Conservation (phyloP, 441 rosid species). For the Arabidopsis lyrata region DNA sequence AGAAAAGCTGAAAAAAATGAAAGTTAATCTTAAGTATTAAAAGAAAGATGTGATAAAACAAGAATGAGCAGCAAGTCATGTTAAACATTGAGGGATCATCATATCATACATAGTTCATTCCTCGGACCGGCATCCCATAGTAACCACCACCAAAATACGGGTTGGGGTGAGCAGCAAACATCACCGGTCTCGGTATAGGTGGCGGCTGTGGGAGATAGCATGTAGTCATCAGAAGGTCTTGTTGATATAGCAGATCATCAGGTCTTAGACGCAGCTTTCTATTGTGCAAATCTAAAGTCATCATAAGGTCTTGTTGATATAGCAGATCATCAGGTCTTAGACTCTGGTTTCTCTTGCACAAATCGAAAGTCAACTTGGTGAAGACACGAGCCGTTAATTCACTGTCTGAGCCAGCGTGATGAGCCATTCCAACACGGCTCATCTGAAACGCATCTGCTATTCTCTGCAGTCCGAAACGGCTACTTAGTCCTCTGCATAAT, state of each 20-base stretch:
- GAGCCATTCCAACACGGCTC: conserved; percentile 27
- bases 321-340: background rate
- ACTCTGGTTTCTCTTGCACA: background rate
- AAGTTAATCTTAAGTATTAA: background rate
- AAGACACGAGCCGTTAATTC: conserved; percentile 22
- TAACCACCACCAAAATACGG: conserved; percentile 1
- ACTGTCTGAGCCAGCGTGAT: conserved; percentile 42
- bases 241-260: background rate
- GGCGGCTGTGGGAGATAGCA: background rate
- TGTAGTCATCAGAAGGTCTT: background rate
- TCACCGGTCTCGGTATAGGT: background rate
- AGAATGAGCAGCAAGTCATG: background rate
- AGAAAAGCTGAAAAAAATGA: background rate
- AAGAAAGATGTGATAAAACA: background rate
- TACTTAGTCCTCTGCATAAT: background rate
- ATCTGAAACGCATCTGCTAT: conserved; percentile 10
- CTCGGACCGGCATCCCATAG: background rate
- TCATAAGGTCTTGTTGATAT: background rate
- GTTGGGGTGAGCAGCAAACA: conserved; percentile 3
- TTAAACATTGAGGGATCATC: background rate
- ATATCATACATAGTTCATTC: background rate
- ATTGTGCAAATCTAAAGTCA: background rate
- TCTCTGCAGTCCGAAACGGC: conserved; percentile 22
- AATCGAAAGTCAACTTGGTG: background rate
- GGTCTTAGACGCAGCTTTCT: background rate